phyloP scores from a whole-genome alignment of 306 rosid species.

The Rubus idaeus region DNA sequence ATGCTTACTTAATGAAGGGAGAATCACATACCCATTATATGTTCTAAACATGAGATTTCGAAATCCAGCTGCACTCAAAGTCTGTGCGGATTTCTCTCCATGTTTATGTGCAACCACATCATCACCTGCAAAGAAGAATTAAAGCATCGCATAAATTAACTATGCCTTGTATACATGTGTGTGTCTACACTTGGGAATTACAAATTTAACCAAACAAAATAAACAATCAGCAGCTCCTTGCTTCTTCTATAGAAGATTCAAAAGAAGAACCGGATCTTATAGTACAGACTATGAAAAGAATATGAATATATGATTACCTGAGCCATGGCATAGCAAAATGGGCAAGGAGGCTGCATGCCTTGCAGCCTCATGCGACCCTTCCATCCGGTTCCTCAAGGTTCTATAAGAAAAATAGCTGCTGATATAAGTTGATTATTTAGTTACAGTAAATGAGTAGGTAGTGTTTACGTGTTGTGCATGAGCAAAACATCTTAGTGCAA shows the following conservation, averaged over 20 bases:
- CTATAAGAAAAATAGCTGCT: constrained; percentile 37
- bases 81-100: constrained; percentile 79
- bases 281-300: constrained; percentile 15
- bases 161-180: not conserved
- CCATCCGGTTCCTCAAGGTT: constrained; percentile 62
- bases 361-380: constrained; percentile 56
- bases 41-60: constrained; percentile 71
- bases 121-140: constrained; percentile 53
- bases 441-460: constrained; percentile 14
- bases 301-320: constrained; percentile 54
- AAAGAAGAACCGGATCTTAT: constrained; percentile 17
- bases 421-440: constrained; percentile 21
- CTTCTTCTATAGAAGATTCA: not conserved
- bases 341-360: constrained; percentile 83
- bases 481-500: constrained; percentile 19
- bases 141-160: not conserved
- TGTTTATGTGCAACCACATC: constrained; percentile 75
- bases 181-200: not conserved
- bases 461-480: constrained; percentile 15
- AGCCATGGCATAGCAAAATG: constrained; percentile 77
- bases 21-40: constrained; percentile 60
- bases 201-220: not conserved
- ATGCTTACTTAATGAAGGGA: constrained; percentile 8
- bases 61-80: constrained; percentile 75
- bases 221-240: constrained; percentile 3